Base-by-base conservation (phyloP, 2,329 filamentous ascomycete species). In the Metarhizium brunneum region DNA sequence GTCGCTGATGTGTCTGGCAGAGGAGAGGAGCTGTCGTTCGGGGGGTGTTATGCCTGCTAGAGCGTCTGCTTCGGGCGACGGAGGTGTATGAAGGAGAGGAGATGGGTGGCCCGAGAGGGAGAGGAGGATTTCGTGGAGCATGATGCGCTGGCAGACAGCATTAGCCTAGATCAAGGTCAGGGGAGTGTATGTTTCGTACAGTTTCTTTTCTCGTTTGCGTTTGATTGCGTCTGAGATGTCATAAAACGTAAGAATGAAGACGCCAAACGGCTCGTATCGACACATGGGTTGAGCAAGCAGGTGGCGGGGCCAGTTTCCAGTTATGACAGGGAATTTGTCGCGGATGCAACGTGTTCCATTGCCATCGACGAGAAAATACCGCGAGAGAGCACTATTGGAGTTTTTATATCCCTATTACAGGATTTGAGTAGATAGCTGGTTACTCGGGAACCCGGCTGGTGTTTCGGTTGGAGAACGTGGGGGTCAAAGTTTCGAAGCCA, bases 101-200 rank as follows among this genome's bases (percentile, higher is more conserved):
- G 92, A 96, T 61, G 89, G 87, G 74, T 97, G 90, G 63, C 94
- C 92, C 65, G 92, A 95, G 72, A 97, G 85, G 71, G 92, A 92
- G 72, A 99, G 86, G 72, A 97, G 85, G 76, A 99, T 90, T 79
- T 99, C 94, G 82, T 97, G 94, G 71, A 99, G 88, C 94, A 99
- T 99, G 62, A 62, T 50, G 54, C 52, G 30, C 55, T 43, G 25
- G 45, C 4, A 11, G 53, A 16, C 11, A 56, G 54, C 8, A 16
- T 25, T 14, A 51, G 32, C 57, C 58, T 47, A 6, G 16, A n/a
- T 16, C 18, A 20, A n/a, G 53, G 45, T 30, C 25, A 50, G 54
- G 25, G 13, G 1, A 29, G 16, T 14, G 30, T 11, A 13, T 36
- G 29, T 8, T 20, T 52, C 56, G 29, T 60, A 66, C 67, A 53